These are phyloP conservation scores for Starmerella vitae DNA, from an alignment of 805 yeast species.

Conservation along the genomic window DNA sequence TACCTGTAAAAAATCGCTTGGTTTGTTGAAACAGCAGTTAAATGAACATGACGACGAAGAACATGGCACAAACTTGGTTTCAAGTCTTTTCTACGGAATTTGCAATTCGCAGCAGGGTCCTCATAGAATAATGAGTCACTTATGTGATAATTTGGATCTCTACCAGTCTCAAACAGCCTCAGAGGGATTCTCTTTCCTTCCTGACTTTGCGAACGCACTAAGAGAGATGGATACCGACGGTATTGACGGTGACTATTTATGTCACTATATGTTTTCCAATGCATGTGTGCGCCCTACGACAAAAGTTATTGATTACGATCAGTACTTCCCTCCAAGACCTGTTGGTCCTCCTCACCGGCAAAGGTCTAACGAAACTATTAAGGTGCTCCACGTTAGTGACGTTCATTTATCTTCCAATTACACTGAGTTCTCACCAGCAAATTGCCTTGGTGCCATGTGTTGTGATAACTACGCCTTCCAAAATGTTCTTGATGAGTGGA, in stretches of 20 bases:
- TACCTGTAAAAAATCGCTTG: conserved; percentile 10
- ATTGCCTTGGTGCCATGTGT: conserved; percentile 35
- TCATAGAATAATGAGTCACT: conserved; percentile 4
- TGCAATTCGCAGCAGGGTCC: conserved; percentile 13
- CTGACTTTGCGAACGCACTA: conserved; percentile 39
- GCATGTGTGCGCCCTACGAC: conserved; percentile 43
- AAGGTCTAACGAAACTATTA: conserved; percentile 30
- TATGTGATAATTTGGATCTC: conserved; percentile 13
- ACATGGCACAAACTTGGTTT: background rate
- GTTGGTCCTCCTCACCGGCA: conserved; percentile 16
- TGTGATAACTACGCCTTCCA: conserved; percentile 42
- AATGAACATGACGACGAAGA: conserved; percentile 1
- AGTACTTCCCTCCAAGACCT: conserved; percentile 36
- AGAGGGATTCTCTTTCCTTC: conserved; percentile 18
- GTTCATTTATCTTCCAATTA: conserved; percentile 45
- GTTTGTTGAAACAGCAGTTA: conserved; percentile 4
- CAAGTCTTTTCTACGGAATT: conserved; percentile 10
- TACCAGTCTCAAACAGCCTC: conserved; percentile 7
- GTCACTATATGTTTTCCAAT: conserved; percentile 37
- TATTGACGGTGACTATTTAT: conserved; percentile 47
- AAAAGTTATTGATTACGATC: conserved; percentile 35
- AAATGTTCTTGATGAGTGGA: conserved; percentile 25
- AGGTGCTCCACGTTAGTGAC: conserved; percentile 54
- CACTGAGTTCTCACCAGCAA: conserved; percentile 35
- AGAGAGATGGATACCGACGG: conserved; percentile 40